Percentiles rank a stretch among this genome's conserved stretches.
Evolutionary conservation across 179 eudicot species (phyloP).

Genomic region (Heliamphora pulchella): DNA sequence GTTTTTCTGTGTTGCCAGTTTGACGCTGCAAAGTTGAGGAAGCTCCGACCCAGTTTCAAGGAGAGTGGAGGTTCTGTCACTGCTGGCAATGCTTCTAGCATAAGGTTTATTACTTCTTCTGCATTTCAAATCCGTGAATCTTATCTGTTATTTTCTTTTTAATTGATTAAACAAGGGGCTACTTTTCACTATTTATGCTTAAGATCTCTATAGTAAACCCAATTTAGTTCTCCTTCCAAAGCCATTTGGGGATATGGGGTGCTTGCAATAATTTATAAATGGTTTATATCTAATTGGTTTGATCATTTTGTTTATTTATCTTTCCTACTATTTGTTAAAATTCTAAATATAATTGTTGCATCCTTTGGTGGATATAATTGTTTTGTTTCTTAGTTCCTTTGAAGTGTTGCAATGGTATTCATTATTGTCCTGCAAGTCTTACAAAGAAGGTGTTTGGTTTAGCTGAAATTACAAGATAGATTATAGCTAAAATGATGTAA

Average conservation of each 20-base stretch:
- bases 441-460: neutral
- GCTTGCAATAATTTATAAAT: neutral
- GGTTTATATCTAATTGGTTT: too few relatives aligned
- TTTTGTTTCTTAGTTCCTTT: neutral
- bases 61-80: slow-evolving; percentile 80
- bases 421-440: neutral
- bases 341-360: neutral
- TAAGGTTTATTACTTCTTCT: slow-evolving; percentile 41
- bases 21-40: slow-evolving; percentile 75
- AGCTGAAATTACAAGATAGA: too few relatives aligned
- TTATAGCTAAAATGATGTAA: too few relatives aligned
- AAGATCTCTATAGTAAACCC: neutral
- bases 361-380: neutral
- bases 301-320: too few relatives aligned
- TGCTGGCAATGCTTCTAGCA: slow-evolving; percentile 90
- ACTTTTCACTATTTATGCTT: neutral
- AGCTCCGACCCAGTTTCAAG: slow-evolving; percentile 90
- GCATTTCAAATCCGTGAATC: slow-evolving; percentile 1
- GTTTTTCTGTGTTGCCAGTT: slow-evolving; percentile 42
- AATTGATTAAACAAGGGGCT: neutral
- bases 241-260: neutral
- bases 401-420: neutral
- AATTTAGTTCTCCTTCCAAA: neutral
- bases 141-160: neutral
- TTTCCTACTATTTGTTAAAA: neutral